These are phyloP conservation scores for Arthrobotrys sphaeroides DNA, from an alignment of 2,329 filamentous ascomycete genomes.

Conservation along the genomic window DNA sequence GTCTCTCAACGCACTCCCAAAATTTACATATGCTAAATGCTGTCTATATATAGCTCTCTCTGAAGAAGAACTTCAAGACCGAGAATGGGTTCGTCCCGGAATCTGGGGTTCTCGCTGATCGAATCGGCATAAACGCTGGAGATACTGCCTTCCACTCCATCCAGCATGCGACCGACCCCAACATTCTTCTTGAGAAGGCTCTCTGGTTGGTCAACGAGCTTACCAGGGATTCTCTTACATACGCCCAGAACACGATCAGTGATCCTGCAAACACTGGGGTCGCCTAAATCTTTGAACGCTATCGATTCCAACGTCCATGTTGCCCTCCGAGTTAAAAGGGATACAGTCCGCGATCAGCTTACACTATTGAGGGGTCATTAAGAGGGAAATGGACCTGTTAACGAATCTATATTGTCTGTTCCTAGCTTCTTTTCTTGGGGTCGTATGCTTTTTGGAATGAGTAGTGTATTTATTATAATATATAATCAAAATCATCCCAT, in stretches of 20 bases:
- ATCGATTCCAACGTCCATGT: no score
- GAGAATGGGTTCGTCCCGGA: not conserved
- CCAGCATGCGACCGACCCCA: not conserved
- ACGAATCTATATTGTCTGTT: no score
- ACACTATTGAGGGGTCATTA: no score
- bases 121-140: not conserved
- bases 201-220: not conserved
- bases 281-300: not conserved
- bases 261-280: slow-evolving; percentile 6
- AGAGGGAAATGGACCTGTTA: no score
- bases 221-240: not conserved
- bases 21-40: not conserved
- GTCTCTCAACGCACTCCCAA: no score
- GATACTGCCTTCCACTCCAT: not conserved
- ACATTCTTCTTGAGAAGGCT: not conserved
- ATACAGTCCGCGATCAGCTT: no score
- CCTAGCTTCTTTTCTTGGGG: no score
- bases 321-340: no score
- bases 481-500: no score
- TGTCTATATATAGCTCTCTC: not conserved
- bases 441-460: no score
- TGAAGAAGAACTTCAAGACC: not conserved
- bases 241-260: not conserved
- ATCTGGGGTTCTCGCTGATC: not conserved
- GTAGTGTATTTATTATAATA: no score